Base-by-base conservation (phyloP, 805 yeast species). In the Cyberlindnera euphorbiiphila region DNA sequence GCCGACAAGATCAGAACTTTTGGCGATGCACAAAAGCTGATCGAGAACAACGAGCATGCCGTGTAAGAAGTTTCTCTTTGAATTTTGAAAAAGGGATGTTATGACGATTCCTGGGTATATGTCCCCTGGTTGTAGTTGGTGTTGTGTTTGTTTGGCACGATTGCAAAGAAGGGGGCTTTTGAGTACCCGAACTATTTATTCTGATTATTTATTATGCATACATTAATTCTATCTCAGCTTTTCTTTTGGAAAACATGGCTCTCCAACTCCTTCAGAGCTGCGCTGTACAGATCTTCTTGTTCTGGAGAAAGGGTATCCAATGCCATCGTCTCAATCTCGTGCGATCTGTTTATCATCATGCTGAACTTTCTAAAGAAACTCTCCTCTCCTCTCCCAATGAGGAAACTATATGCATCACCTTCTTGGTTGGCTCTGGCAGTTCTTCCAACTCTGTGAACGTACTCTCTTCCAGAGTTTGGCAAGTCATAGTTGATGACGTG, bases 401-500 rank as follows among this genome's bases (percentile, higher is more conserved):
- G 68, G 18, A 91, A 58, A 32, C 78, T 83, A 56, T 79, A 74
- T 0, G 96, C 95, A 25, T 66, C 64, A 56, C 99, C 99, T 1
- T 48, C 36, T 24, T 78, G 74, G 35, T 83, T 81, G 3, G 98
- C 99, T 64, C 99, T 78, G 2, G 98, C 97, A 0, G 98, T 89
- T 66, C 99, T 80, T 27, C 99, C 99, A 26, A 88, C 87, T 53
- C 99, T 74, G 62, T 93, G 99, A 19, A 93, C 87, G 50, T 93
- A 93, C 51, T 93, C 98, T 46, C 94, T 80, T 1, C 89, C 72
- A 1, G 96, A 83, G 18, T 76, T 70, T 16, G 99, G 98, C 37
- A 88, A 60, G 56, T 93, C 98, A 60, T 93, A 93, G 61, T 93
- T 93, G 35, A 93, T 65, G 10, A 93, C 96, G 45, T 77, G 74